These are phyloP conservation scores for Clitopilus passeckerianus DNA, from an alignment of 768 basidiomycete species.

Conservation along the genomic window DNA sequence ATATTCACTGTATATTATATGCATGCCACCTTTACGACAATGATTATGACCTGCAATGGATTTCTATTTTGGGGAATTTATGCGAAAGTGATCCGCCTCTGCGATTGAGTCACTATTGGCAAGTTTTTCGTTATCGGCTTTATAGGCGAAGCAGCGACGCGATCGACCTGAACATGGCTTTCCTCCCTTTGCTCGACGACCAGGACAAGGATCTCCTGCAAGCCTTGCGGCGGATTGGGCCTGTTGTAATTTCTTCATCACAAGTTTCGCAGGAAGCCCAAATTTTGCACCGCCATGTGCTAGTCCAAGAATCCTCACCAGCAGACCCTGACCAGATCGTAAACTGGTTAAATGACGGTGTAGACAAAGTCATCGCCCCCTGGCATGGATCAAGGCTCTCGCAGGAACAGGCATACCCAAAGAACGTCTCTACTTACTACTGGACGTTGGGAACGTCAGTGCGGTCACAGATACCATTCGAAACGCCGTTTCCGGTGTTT, in stretches of 20 bases:
- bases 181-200: constrained; percentile 58
- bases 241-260: constrained; percentile 53
- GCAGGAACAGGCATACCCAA: constrained; percentile 59
- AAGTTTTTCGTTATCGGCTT: neutral
- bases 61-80: neutral
- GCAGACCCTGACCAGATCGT: constrained; percentile 51
- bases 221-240: constrained; percentile 71
- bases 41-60: neutral
- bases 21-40: neutral
- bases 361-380: constrained; percentile 76
- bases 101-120: neutral
- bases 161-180: constrained; percentile 22
- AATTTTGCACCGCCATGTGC: constrained; percentile 42
- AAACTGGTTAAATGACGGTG: constrained; percentile 71
- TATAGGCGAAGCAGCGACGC: neutral
- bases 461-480: constrained; percentile 74
- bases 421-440: constrained; percentile 68
- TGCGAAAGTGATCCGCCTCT: neutral
- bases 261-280: constrained; percentile 21
- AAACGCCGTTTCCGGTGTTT: constrained; percentile 70
- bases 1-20: neutral
- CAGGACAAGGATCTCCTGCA: constrained; percentile 43
- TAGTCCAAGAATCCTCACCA: constrained; percentile 46
- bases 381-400: constrained; percentile 60
- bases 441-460: constrained; percentile 69